phyloP scores from a whole-genome alignment of 2,329 filamentous ascomycete species.

The Microcyclospora pomicola region DNA sequence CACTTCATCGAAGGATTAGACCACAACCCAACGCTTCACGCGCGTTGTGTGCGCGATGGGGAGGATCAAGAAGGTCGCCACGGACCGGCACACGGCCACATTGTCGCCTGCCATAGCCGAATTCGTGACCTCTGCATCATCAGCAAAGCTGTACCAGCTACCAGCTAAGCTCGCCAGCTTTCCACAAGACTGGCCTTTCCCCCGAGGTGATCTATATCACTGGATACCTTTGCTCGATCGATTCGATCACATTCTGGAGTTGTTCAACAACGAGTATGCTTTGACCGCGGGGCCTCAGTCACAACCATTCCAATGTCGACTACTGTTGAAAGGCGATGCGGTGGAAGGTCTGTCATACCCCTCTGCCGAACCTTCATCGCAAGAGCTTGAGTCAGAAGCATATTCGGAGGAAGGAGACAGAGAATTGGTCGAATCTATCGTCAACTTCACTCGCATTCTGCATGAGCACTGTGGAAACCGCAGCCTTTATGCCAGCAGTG shows the following conservation, averaged over 20 bases:
- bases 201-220: slow-evolving; percentile 89
- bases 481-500: slow-evolving; percentile 89
- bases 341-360: slow-evolving; percentile 27
- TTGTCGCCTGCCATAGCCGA: slow-evolving; percentile 74
- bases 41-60: slow-evolving; percentile 25
- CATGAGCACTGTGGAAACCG: slow-evolving; percentile 93
- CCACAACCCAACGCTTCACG: too few species aligned
- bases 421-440: slow-evolving; percentile 61
- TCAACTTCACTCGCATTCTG: slow-evolving; percentile 75
- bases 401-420: slow-evolving; percentile 65
- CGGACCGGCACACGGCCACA: slow-evolving; percentile 40
- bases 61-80: slow-evolving; percentile 44
- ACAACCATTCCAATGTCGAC: slow-evolving; percentile 54
- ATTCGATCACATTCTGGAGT: slow-evolving; percentile 78
- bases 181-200: slow-evolving; percentile 85
- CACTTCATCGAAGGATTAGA: too few species aligned
- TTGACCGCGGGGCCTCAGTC: slow-evolving; percentile 69
- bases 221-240: slow-evolving; percentile 92
- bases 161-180: slow-evolving; percentile 66
- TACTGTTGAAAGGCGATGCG: slow-evolving; percentile 48
- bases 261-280: slow-evolving; percentile 67
- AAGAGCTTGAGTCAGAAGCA: slow-evolving; percentile 30
- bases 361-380: slow-evolving; percentile 13
- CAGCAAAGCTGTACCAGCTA: slow-evolving; percentile 59
- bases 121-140: slow-evolving; percentile 60